These are phyloP conservation scores for Pseudocercospora cruenta DNA, from an alignment of 2,329 filamentous ascomycete genomes.

Conservation along the genomic window DNA sequence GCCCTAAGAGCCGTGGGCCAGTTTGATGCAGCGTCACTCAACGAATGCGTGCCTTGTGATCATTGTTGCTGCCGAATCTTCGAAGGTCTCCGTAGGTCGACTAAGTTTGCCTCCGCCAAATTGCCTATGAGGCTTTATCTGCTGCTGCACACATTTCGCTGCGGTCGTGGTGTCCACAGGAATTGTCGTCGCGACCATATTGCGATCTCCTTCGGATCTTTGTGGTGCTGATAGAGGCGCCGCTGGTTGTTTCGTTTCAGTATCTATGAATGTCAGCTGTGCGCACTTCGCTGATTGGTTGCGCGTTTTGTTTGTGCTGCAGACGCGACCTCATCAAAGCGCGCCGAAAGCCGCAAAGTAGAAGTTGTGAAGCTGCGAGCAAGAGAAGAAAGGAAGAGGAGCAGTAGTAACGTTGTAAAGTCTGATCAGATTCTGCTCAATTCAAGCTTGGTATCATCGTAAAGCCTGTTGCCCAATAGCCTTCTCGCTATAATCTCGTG, in stretches of 20 bases:
- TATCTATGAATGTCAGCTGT: background rate
- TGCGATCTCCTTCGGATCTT: no score
- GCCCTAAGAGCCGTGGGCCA: no score
- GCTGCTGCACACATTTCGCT: background rate
- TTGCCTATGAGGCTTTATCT: no score
- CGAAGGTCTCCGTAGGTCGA: background rate
- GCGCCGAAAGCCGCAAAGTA: background rate
- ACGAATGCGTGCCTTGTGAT: background rate
- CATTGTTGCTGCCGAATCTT: background rate
- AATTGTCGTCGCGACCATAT: background rate
- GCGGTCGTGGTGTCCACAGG: background rate
- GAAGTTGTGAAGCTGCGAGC: background rate
- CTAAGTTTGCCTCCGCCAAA: no score
- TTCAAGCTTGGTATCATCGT: slow-evolving; percentile 34
- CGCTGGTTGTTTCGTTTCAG: background rate
- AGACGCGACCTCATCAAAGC: slow-evolving; percentile 15
- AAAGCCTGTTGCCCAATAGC: slow-evolving; percentile 31
- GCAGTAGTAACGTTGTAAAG: slow-evolving; percentile 26
- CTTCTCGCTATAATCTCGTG: slow-evolving; percentile 24
- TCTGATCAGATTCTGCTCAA: slow-evolving; percentile 30
- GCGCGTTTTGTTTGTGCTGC: slow-evolving; percentile 11
- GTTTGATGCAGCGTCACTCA: background rate
- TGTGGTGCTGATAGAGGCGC: background rate
- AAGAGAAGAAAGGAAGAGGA: background rate
- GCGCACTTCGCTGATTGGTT: slow-evolving; percentile 1